phyloP scores from a whole-genome alignment of 345 rosid species.

The Eucalyptus pumila region DNA sequence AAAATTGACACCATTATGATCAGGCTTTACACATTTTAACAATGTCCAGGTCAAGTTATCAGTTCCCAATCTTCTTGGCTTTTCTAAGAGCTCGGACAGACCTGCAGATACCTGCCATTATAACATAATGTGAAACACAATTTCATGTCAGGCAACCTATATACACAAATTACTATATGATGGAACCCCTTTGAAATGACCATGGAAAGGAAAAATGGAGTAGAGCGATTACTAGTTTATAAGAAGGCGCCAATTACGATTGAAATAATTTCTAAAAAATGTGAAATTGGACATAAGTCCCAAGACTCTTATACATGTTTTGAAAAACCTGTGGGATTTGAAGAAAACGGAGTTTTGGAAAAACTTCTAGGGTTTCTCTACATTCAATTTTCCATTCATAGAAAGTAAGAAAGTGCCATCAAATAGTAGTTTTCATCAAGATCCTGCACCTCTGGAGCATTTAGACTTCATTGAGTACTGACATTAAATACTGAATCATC shows the following conservation, averaged over 20 bases:
- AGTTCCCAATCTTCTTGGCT: conserved; percentile 38
- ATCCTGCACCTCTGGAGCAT: neutral
- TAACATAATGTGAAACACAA: neutral
- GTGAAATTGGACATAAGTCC: neutral
- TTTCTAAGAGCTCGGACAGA: conserved; percentile 51
- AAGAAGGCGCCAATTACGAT: neutral
- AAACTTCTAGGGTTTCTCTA: neutral
- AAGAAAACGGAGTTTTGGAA: neutral
- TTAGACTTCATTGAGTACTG: neutral
- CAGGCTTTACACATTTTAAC: conserved; percentile 18
- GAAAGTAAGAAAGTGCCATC: neutral
- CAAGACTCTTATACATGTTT: neutral
- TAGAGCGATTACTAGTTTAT: neutral
- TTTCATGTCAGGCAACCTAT: neutral
- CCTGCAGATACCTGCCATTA: conserved; percentile 45
- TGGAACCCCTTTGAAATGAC: neutral
- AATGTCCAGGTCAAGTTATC: conserved; percentile 68
- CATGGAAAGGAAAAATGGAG: neutral
- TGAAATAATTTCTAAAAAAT: neutral
- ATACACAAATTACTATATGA: neutral
- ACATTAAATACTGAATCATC: neutral
- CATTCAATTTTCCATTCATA: neutral
- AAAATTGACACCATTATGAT: conserved; percentile 8
- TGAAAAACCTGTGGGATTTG: neutral
- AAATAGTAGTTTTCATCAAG: neutral